A percentile compares a stretch with the other conserved stretches of the same genome.
phyloP scores from a whole-genome alignment of 306 rosid genomes.

The Prunus dulcis region DNA sequence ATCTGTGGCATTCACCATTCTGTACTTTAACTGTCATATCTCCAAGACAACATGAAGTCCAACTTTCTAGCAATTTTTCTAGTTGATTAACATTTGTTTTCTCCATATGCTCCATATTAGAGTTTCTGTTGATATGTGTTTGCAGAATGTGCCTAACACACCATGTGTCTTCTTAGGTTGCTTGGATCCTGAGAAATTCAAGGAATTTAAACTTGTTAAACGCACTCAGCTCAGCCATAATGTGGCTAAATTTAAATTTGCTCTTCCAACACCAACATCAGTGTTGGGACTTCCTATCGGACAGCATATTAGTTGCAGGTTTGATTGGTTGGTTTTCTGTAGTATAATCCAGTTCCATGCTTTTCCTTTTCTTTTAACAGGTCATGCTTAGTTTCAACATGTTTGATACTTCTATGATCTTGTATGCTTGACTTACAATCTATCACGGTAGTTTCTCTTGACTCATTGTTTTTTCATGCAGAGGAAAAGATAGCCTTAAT shows the following conservation, averaged over 20 bases:
- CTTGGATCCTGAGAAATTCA: slow-evolving; percentile 59
- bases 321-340: neutral
- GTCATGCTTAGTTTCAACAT: neutral
- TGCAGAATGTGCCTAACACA: neutral
- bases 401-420: neutral
- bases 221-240: slow-evolving; percentile 58
- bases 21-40: neutral
- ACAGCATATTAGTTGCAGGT: slow-evolving; percentile 66
- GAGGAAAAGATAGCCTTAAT: slow-evolving; percentile 62
- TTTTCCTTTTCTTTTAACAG: neutral
- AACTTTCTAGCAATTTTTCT: neutral
- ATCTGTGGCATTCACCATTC: neutral
- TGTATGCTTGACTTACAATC: neutral
- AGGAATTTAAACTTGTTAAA: slow-evolving; percentile 55
- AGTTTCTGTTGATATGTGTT: neutral
- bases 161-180: slow-evolving; percentile 33
- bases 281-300: slow-evolving; percentile 88
- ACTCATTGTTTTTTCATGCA: slow-evolving; percentile 15
- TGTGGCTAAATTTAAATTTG: slow-evolving; percentile 57
- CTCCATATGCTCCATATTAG: neutral
- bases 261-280: slow-evolving; percentile 57
- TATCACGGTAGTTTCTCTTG: neutral
- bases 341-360: neutral
- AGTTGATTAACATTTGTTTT: neutral
- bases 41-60: neutral